Evolutionary conservation across 345 rosid genomes (phyloP), one percentile per base, ranked within the genome.

Genomic region (Alliaria petiolata): DNA sequence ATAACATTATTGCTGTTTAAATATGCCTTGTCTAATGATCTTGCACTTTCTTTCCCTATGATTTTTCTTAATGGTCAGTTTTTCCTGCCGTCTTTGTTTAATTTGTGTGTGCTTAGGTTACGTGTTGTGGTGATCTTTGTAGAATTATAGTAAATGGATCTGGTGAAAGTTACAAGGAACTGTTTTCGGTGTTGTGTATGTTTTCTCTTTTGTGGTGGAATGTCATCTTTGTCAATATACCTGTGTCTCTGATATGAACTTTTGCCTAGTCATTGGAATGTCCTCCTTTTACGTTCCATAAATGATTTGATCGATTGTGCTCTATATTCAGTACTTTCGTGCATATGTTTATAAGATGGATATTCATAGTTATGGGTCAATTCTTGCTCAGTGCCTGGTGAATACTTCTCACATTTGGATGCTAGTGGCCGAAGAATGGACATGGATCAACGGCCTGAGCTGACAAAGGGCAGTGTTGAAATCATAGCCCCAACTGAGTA

Each of bases 401-500:
- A 95, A 36, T 95, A 95, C 82, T 95, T 86, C 83, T 86, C 96
- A 40, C 89, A 85, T 80, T 80, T 95, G 69, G 99, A 92, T 83
- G 91, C 98, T 67, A 81, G 84, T 69, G 96, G 99, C 40, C 78
- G 84, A 81, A 90, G 99, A 81, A 72, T 90, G 71, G 99, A 95
- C 81, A 67, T 92, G 81, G 91, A 92, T 80, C 95, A 87, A 81
- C 84, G 99, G 76, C 98, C 95, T 78, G 99, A 95, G 77, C 98
- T 95, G 76, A 87, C 70, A 14, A 83, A 86, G 80, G 98, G 99
- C 5, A 92, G 96, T 83, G 95, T 92, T 62, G 99, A 95, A 71
- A 88, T 86, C 80, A 88, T 95, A 75, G 98, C 98, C 78, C 96
- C 99, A 62, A 88, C 97, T 12, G 99, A 95, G 73, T 95, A 92